Evolutionary conservation across 106 monocot species (phyloP), one percentile per base, ranked within the genome.

Genomic region (Platanthera zijinensis): DNA sequence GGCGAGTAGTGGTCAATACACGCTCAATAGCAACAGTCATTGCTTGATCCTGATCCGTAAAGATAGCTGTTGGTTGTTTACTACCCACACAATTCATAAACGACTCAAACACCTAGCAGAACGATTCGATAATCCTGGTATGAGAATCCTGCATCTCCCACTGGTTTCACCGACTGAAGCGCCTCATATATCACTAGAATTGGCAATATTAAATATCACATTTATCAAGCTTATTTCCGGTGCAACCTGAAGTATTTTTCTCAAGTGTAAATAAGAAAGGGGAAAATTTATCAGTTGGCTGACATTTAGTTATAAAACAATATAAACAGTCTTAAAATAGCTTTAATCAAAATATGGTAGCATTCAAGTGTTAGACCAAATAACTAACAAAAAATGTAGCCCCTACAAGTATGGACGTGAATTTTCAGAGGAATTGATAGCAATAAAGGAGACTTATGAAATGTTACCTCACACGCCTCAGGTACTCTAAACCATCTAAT

Each of bases 391-490:
- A 12, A 21, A 63, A 63, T 8, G 18, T 63, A 63, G 15, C 59
- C 18, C 59, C 59, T 59, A 59, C 11, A 59, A 59, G 59, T 63
- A 22, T 8, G 8, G 21, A 63, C 21, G 22, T 63, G 62, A 63
- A 22, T 19, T 30, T 32, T 10, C 10, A 11, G 28, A 59, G 19
- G 9, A 61, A 61, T 21, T 32, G 32, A 66, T 32, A 11, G 10
- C 8, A 66, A 39, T 32, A 66, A 66, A 30, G 32, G 28, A 66
- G 30, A 5, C 17, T 66, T 32, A 62, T 62, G 21, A 17, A 66
- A 66, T 66, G 5, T 14, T 87, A 99, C 99, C 99, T 94, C 83
- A 94, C 99, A 85, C 92, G 94, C 54, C 99, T 75, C 52, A 99
- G 91, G 76, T 90, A 99, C 74, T 99, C 99, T 6, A 89, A 80